phyloP scores from a whole-genome alignment of 345 rosid genomes.

The Linum trigynum region DNA sequence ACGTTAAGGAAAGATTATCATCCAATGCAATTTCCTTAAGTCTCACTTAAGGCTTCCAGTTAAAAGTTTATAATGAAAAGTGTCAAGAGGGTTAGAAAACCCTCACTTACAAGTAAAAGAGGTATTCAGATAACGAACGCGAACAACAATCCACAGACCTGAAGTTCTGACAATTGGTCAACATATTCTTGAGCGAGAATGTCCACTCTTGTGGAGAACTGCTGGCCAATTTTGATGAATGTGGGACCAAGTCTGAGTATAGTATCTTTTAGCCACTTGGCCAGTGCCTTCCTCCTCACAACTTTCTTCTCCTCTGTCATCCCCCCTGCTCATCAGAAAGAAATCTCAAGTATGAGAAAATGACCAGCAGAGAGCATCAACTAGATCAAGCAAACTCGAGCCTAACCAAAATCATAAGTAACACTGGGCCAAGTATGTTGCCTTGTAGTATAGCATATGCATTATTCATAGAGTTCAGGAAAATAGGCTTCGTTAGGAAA shows the following conservation, averaged over 20 bases:
- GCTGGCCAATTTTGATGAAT: conserved; percentile 96
- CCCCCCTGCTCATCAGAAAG: conserved; percentile 50
- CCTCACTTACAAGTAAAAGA: not conserved
- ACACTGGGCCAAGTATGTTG: not conserved
- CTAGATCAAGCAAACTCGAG: not conserved
- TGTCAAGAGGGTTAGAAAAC: not conserved
- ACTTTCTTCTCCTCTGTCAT: conserved; percentile 76
- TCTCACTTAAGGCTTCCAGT: not conserved
- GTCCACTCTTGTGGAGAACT: conserved; percentile 94
- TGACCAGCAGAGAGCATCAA: not conserved
- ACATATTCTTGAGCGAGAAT: conserved; percentile 98
- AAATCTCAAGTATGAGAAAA: not conserved
- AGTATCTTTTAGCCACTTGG: conserved; percentile 89
- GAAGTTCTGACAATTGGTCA: conserved; percentile 93
- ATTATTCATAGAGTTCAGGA: too few species aligned
- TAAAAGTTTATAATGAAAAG: not conserved
- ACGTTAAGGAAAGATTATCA: too few species aligned
- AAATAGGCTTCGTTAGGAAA: not conserved
- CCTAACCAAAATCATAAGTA: not conserved
- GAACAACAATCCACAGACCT: conserved; percentile 37
- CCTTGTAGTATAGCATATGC: not conserved
- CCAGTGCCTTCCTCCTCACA: conserved; percentile 57
- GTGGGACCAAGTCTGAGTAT: conserved; percentile 94
- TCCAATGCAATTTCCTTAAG: too few species aligned
- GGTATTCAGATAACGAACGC: not conserved